These are phyloP conservation scores for Yamagishiella unicocca DNA, from an alignment of 139 green algal genomes.

Conservation along the genomic window DNA sequence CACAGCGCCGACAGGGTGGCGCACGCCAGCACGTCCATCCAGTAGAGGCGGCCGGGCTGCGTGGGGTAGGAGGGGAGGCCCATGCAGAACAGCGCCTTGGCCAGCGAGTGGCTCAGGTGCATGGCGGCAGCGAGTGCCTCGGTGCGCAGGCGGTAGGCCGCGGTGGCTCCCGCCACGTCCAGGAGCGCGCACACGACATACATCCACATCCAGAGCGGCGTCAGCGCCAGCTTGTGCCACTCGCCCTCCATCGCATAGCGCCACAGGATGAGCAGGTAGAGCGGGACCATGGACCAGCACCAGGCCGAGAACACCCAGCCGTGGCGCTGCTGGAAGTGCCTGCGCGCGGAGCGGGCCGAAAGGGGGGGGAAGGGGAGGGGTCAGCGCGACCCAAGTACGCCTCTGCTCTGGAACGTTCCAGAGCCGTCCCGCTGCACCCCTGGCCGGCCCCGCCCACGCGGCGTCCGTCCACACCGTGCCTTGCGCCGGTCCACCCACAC, in stretches of 20 bases:
- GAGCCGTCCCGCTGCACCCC: too few species aligned
- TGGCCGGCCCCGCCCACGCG: too few species aligned
- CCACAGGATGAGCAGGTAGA: not conserved
- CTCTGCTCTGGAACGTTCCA: too few species aligned
- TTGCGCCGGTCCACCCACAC: too few species aligned
- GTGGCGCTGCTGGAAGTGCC: conserved; percentile 34
- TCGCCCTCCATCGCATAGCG: not conserved
- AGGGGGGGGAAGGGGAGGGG: not conserved
- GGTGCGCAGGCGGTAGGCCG: not conserved
- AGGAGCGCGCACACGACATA: not conserved
- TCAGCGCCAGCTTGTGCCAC: not conserved
- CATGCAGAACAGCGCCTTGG: conserved; percentile 54
- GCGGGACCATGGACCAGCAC: conserved; percentile 44
- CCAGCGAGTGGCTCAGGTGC: conserved; percentile 53
- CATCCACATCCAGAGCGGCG: conserved; percentile 40
- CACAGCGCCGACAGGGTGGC: conserved; percentile 30
- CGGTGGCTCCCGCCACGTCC: conserved; percentile 16
- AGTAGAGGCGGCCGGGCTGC: conserved; percentile 3
- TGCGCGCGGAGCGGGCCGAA: not conserved
- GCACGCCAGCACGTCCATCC: conserved; percentile 45
- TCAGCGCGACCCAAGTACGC: too few species aligned
- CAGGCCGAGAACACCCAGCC: conserved; percentile 41
- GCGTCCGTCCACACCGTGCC: too few species aligned
- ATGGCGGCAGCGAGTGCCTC: conserved; percentile 44
- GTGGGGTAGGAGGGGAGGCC: conserved; percentile 38